Evolutionary conservation across 345 rosid genomes (phyloP).

Genomic region (Acer campestre): DNA sequence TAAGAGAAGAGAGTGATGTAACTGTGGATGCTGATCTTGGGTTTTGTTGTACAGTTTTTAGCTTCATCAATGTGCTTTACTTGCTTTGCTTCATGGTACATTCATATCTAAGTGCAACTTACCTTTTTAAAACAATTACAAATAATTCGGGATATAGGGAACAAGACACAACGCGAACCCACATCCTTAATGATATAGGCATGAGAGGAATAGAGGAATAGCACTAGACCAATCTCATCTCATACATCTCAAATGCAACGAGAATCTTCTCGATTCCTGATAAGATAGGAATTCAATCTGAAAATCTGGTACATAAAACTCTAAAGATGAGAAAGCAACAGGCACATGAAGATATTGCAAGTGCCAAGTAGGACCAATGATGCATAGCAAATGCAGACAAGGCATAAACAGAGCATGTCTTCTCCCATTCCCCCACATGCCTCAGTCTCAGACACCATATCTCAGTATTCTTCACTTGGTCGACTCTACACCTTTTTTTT

Average conservation of each 20-base stretch:
- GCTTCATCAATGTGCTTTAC: slow-evolving; percentile 39
- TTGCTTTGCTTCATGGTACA: slow-evolving; percentile 8
- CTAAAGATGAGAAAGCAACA: background rate
- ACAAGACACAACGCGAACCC: too few relatives aligned
- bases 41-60: slow-evolving; percentile 59
- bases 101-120: too few relatives aligned
- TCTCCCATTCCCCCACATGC: slow-evolving; percentile 29
- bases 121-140: too few relatives aligned
- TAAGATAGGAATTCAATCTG: too few relatives aligned
- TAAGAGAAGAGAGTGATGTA: background rate
- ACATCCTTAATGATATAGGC: too few relatives aligned
- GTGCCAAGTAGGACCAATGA: slow-evolving; percentile 26
- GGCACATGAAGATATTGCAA: slow-evolving; percentile 1
- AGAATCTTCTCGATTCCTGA: too few relatives aligned
- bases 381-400: slow-evolving; percentile 36
- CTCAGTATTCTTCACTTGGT: slow-evolving; percentile 11
- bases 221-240: too few relatives aligned
- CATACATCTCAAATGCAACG: too few relatives aligned
- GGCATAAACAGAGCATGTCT: slow-evolving; percentile 35
- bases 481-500: slow-evolving; percentile 2
- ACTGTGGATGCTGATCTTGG: background rate
- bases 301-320: background rate
- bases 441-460: slow-evolving; percentile 7
- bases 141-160: too few relatives aligned
- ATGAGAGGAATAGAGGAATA: too few relatives aligned